Conservation (phyloP, 345 rosid genomes). For the Citrus medica region DNA sequence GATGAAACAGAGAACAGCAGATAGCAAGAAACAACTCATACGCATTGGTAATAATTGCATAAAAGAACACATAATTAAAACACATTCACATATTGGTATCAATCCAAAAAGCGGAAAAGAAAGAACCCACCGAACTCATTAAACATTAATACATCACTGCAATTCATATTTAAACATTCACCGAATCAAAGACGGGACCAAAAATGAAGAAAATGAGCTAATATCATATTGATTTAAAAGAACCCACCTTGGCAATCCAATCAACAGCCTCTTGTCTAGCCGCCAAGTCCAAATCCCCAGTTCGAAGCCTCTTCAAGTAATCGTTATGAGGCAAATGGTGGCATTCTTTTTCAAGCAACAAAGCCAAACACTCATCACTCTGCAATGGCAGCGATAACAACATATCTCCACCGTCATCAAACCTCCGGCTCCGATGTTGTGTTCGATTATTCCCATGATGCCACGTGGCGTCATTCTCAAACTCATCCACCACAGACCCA, state of each 20-base stretch:
- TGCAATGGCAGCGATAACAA: constrained; percentile 46
- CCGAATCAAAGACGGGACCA: neutral
- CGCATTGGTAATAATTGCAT: neutral
- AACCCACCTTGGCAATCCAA: constrained; percentile 66
- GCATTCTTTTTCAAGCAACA: constrained; percentile 55
- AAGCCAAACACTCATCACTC: constrained; percentile 52
- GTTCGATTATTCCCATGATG: constrained; percentile 28
- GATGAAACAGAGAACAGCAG: constrained; percentile 14
- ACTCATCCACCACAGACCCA: constrained; percentile 28
- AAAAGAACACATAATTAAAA: constrained; percentile 11
- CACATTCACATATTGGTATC: constrained; percentile 11
- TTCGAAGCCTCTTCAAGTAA: constrained; percentile 50
- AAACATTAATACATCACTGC: neutral
- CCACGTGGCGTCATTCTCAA: constrained; percentile 33
- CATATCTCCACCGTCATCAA: constrained; percentile 19
- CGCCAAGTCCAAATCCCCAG: constrained; percentile 49
- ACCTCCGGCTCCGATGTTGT: constrained; percentile 19
- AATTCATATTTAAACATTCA: neutral
- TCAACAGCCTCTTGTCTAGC: constrained; percentile 53
- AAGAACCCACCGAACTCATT: constrained; percentile 27
- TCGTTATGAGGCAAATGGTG: constrained; percentile 47
- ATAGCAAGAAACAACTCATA: constrained; percentile 9
- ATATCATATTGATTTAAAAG: neutral
- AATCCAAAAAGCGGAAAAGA: constrained; percentile 15
- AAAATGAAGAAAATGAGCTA: neutral